Evolutionary conservation across 352 stramenopile species (phyloP).

Genomic region (Lagenidium sp.): DNA sequence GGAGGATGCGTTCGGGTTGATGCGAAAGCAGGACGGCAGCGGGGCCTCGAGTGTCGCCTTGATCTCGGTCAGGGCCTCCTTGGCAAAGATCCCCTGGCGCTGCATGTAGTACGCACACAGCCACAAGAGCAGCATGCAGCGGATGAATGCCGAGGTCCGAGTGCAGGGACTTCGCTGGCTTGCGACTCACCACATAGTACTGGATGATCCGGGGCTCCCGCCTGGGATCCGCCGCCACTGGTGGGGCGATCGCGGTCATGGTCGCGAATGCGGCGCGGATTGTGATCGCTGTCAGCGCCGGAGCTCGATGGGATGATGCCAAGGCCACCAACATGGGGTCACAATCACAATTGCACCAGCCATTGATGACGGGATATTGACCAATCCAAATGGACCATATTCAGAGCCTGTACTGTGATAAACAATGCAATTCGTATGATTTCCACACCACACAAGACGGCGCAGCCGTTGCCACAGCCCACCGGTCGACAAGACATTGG

Average conservation of each 20-base stretch:
- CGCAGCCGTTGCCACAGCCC: too few relatives aligned
- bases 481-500: too few relatives aligned
- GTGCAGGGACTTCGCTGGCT: constrained; percentile 1
- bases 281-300: too few relatives aligned
- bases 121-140: not conserved
- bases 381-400: too few relatives aligned
- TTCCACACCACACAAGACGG: too few relatives aligned
- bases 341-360: too few relatives aligned
- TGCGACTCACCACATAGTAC: not conserved
- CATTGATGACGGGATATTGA: too few relatives aligned
- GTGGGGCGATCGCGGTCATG: not conserved
- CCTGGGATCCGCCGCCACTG: not conserved
- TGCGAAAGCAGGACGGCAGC: constrained; percentile 60
- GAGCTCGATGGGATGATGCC: too few relatives aligned
- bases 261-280: too few relatives aligned
- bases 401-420: too few relatives aligned
- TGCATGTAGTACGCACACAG: constrained; percentile 16
- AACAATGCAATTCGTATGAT: too few relatives aligned
- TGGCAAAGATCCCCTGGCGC: constrained; percentile 49
- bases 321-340: too few relatives aligned
- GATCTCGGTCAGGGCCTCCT: constrained; percentile 29
- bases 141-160: not conserved
- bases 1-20: constrained; percentile 35
- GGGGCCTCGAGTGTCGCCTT: constrained; percentile 37
- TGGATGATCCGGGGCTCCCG: not conserved